Evolutionary conservation across 2,329 filamentous ascomycete genomes (phyloP), one percentile per base, ranked within the genome.

Genomic region (Fusarium annulatum): DNA sequence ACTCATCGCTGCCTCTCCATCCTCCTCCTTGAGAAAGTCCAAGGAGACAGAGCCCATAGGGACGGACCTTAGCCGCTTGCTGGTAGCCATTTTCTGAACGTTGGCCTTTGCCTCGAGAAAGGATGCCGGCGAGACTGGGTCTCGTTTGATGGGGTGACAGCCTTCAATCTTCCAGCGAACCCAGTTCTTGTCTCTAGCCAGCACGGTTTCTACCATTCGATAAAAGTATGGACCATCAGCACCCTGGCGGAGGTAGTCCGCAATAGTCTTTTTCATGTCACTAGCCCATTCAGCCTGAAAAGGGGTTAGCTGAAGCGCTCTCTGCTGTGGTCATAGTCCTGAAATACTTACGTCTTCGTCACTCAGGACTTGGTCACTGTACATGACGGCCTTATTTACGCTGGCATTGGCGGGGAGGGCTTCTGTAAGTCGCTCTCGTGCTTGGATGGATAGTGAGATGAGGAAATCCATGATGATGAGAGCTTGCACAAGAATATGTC

Each of bases 171-270:
- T 99, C 96, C 96, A 99, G 71, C 95, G 92, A 49, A 97, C 95
- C 97, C 97, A 99, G 80, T 98, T 98, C 85, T 98, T 98, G 82
- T 99, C 96, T 72, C 96, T 89, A 30, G 94, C 94, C 36, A 99
- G 89, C 38, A 99, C 96, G 18, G 95, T 98, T 81, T 98, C 96
- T 38, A 99, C 95, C 90, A 98, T 97, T 43, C 96, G 92, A 83
- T 95, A 93, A 82, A 98, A 99, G 82, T 97, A 97, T 72, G 94
- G 93, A 36, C 96, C 96, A 78, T 97, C 95, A 46, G 87, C 84
- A 26, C 94, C 94, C 76, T 92, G 88, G 79, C 93, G 93, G 64
- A 99, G 88, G 82, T 98, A 97, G 66, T 91, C 90, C 67, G 93
- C 93, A 77, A 98, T 97, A 11, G 88, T 87, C 42, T 88, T 88